A percentile compares a stretch with the other conserved stretches of the same genome.
phyloP scores from a whole-genome alignment of 768 basidiomycete species.

The Pluteus cervinus region DNA sequence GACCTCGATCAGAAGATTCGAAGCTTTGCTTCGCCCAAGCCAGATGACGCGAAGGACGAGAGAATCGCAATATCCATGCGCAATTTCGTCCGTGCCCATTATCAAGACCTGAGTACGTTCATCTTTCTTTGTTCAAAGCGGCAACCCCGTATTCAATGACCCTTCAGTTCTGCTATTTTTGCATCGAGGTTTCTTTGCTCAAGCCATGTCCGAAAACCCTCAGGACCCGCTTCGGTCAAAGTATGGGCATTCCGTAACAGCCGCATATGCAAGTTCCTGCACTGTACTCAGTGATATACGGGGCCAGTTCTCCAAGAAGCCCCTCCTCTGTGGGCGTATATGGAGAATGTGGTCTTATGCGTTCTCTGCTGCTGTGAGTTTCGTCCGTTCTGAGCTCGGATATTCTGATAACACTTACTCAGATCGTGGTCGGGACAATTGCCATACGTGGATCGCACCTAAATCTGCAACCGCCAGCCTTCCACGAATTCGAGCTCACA shows the following conservation, averaged over 20 bases:
- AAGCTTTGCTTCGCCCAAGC: conserved; percentile 22
- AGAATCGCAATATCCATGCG: conserved; percentile 35
- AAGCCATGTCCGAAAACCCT: conserved; percentile 44
- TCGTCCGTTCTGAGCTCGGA: neutral
- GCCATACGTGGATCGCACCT: conserved; percentile 40
- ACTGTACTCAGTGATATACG: conserved; percentile 35
- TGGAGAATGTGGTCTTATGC: conserved; percentile 57
- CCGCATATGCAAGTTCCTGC: conserved; percentile 47
- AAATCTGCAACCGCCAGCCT: conserved; percentile 37
- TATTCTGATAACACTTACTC: neutral
- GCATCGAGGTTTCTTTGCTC: conserved; percentile 53
- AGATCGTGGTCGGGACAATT: conserved; percentile 52
- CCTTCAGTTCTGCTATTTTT: conserved; percentile 44
- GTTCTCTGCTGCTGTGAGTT: conserved; percentile 48
- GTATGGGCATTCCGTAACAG: conserved; percentile 43
- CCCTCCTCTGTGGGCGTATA: conserved; percentile 40
- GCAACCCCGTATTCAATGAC: conserved; percentile 7
- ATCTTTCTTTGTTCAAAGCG: conserved; percentile 4
- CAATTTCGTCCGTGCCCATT: conserved; percentile 34
- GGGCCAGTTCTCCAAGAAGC: conserved; percentile 36
- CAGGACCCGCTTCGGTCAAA: conserved; percentile 41
- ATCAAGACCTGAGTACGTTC: conserved; percentile 38
- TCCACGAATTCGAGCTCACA: conserved; percentile 40
- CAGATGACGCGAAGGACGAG: conserved; percentile 17
- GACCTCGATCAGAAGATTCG: conserved; percentile 47